Base-by-base conservation (phyloP, 2,329 filamentous ascomycete genomes). In the Hypoxylon sp. region DNA sequence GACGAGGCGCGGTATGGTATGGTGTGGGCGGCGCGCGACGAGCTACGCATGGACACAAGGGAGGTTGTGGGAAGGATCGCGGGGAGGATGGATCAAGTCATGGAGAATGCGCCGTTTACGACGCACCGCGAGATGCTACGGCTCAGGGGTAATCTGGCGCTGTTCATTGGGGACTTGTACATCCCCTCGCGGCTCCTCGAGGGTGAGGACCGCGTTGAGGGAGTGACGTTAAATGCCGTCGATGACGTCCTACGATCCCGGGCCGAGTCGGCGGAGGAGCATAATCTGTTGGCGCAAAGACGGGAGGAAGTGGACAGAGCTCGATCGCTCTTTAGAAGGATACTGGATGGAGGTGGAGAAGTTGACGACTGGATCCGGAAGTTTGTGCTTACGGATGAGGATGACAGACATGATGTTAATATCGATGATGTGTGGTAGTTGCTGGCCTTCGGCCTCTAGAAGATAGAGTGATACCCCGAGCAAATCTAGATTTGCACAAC, bases 161-260 rank as follows among this genome's bases (percentile, higher is more conserved):
- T 96, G 15, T 97, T 93, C 84, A 83, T 93, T 15, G 91, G 86
- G 6, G 93, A 97, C 77, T 80, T 97, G 39, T 77, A 81, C 27
- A 74, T 89, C 21, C 83, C 84, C 0, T 73, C 77, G 42, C 72
- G 76, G n/a, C 73, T 80, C 8, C 27, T 73, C 21, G 69, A 61
- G 17, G 55, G 54, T 17, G 60, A 53, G 29, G 31, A 42, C 3
- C 42, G 39, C n/a, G 24, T 13, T 10, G 42, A 53, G n/a, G 58
- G 37, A 29, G 66, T 73, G 21, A 72, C 75, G 15, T 65, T 72
- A 21, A 39, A 27, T 2, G 42, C 11, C 3, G 56, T 57, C 21
- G 71, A 78, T 42, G 71, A 72, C 2, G 74, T 76, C 6, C 31
- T 72, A 10, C 66, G 72, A 1, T 53, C 54, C 8, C 56, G 63